Base-by-base conservation (phyloP, 257 asterid genomes). In the Jacaranda mimosifolia region DNA sequence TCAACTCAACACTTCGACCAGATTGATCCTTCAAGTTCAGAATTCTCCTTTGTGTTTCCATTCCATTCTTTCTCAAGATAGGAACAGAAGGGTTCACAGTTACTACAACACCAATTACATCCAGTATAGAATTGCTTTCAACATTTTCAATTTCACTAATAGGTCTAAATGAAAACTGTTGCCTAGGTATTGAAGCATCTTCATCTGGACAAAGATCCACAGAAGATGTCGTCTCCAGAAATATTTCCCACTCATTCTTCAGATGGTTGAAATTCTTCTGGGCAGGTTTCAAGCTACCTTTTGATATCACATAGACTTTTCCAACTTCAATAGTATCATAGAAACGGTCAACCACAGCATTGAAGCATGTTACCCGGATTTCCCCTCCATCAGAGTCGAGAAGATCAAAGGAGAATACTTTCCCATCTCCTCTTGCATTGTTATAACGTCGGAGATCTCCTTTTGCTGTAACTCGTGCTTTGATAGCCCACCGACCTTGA, bases 401-500 rank as follows among this genome's bases (percentile, higher is more conserved):
- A 59, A 96, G 94, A 76, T 93, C 99, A 76, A 96, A 96, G 59
- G 97, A 93, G 84, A 96, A 93, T 65, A 96, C 98, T 82, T 92
- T 93, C 18, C 98, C 98, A 83, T 96, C 98, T 80, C 98, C 99
- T 86, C 83, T 89, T 48, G 98, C 97, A 82, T 93, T 96, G 86
- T 96, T 93, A 84, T 90, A 91, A 74, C 95, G 96, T 5, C 96
- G 83, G 35, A 96, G 86, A 78, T 92, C 98, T 64, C 97, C 98
- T 81, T 92, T 96, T 53, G 98, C 99, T 59, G 98, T 93, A 79
- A 96, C 97, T 53, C 98, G 87, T 4, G 99, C 99, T 92, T 92
- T 93, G 75, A 96, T 87, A 76, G 97, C 98, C 99, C 99, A 96
- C 60, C 98, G 91, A 68, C 98, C 98, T 79, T 93, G 98, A 85